Base-by-base conservation (phyloP, 495 filamentous ascomycete species). In the Penicillium steckii region DNA sequence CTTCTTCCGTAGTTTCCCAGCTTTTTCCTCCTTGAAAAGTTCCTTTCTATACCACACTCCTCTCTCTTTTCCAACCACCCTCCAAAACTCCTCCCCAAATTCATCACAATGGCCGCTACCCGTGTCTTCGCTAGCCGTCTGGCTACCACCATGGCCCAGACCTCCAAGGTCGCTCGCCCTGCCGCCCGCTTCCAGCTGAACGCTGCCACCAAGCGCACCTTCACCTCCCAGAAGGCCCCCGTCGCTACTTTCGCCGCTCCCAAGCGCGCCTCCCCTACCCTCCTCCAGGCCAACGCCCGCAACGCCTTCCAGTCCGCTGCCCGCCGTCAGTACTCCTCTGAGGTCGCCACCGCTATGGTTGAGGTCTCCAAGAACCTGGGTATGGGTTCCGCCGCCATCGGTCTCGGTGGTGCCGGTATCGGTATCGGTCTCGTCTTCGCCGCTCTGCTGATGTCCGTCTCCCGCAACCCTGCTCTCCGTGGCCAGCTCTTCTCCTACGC, bases 371-470 rank as follows among this genome's bases (percentile, higher is more conserved):
- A 90, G 81, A 91, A 90, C 82, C 72, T 89, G 60, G 88, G 88
- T 80, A 89, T 90, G 80, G 88, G 88, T 76, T 80, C 84, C 51
- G 88, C 88, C 52, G 88, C 89, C 76, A 89, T 94, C 71, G 89
- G 89, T 85, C 86, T 94, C 62, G 87, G 85, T 70, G 89, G 89
- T 84, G 88, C 88, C 70, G 88, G 88, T 90, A 86, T 90, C 78
- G 88, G 89, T 88, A 91, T 92, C 78, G 89, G 89, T 80, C 82
- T 88, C 71, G 89, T 94, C 71, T 94, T 94, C 84, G 88, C 84
- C 65, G 82, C 88, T 63, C 87, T 94, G 72, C 81, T 94, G 66
- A 81, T 85, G 72, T 83, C 81, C 72, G 87, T 90, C 62, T 88
- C 89, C 76, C 88, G 89, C 78, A 94, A 94, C 87, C 88, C 88